A percentile compares a stretch with the other conserved stretches of the same genome.
phyloP scores from a whole-genome alignment of 306 rosid genomes.

The Lathyrus aphaca region DNA sequence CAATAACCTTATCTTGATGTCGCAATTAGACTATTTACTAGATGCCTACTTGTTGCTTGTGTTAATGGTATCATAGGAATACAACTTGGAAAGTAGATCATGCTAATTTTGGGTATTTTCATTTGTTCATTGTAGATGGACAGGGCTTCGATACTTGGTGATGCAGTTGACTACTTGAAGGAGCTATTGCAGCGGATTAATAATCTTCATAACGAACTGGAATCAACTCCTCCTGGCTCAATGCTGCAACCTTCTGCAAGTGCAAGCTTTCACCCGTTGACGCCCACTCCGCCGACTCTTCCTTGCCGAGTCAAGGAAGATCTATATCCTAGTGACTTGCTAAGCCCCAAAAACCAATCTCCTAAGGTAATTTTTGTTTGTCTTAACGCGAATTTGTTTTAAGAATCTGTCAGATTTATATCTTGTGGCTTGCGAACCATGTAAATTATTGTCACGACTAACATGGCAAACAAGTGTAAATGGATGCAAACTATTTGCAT shows the following conservation, averaged over 20 bases:
- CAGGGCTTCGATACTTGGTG: slow-evolving; percentile 97
- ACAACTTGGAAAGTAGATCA: neutral
- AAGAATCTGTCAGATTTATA: neutral
- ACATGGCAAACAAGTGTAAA: slow-evolving; percentile 11
- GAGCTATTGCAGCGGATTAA: slow-evolving; percentile 92
- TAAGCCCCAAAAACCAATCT: slow-evolving; percentile 79
- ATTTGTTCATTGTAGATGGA: slow-evolving; percentile 69
- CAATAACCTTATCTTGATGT: neutral
- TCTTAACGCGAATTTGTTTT: neutral
- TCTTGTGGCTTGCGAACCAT: slow-evolving; percentile 20
- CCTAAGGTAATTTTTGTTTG: slow-evolving; percentile 62
- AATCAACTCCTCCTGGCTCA: slow-evolving; percentile 75
- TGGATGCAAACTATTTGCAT: slow-evolving; percentile 24
- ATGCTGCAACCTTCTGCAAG: slow-evolving; percentile 64
- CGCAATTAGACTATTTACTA: neutral
- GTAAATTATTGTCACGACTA: neutral
- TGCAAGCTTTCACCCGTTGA: slow-evolving; percentile 72
- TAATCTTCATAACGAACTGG: slow-evolving; percentile 86
- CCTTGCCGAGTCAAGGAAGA: slow-evolving; percentile 91
- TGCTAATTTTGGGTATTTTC: slow-evolving; percentile 34
- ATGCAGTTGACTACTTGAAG: slow-evolving; percentile 94
- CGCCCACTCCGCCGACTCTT: slow-evolving; percentile 79
- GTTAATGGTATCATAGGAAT: neutral
- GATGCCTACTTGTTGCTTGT: slow-evolving; percentile 1
- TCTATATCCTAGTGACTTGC: slow-evolving; percentile 72